A percentile compares a stretch with the other conserved stretches of the same genome.
Evolutionary conservation across 768 basidiomycete genomes (phyloP).

Genomic region (Naganishia vaughanmartiniae): DNA sequence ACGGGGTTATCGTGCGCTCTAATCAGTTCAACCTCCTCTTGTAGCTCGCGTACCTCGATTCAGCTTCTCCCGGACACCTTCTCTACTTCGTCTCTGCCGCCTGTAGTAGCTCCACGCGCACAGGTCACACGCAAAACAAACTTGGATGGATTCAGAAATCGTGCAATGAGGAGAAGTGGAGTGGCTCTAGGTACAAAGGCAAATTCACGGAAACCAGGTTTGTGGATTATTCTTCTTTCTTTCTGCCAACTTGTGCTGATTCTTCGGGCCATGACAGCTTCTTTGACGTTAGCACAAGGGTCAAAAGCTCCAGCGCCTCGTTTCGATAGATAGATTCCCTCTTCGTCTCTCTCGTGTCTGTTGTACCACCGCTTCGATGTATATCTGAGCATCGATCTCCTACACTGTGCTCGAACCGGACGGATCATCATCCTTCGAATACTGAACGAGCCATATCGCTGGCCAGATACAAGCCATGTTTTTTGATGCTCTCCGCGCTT

Average conservation of each 20-base stretch:
- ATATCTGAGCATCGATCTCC: background rate
- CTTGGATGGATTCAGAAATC: constrained; percentile 19
- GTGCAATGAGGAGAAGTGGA: constrained; percentile 31
- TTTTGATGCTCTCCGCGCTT: background rate
- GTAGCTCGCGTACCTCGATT: constrained; percentile 25
- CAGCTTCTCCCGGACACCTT: constrained; percentile 24
- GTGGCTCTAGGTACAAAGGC: constrained; percentile 23
- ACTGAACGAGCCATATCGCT: constrained; percentile 6
- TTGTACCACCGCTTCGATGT: constrained; percentile 7
- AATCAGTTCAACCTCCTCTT: background rate
- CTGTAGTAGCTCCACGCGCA: constrained; percentile 22
- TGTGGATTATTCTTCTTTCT: background rate
- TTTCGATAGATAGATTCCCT: background rate
- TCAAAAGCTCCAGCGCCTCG: constrained; percentile 17
- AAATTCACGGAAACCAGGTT: constrained; percentile 3
- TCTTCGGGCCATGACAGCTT: background rate
- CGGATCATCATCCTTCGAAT: background rate
- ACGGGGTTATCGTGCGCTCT: background rate
- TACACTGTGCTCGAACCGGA: background rate
- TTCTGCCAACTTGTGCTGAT: background rate
- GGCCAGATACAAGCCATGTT: constrained; percentile 14
- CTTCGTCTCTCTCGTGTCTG: too few species aligned
- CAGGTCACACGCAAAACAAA: constrained; percentile 18
- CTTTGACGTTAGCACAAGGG: constrained; percentile 13
- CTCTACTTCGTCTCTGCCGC: constrained; percentile 12